Base-by-base conservation (phyloP, 768 basidiomycete species). In the Mycena capillaripes region DNA sequence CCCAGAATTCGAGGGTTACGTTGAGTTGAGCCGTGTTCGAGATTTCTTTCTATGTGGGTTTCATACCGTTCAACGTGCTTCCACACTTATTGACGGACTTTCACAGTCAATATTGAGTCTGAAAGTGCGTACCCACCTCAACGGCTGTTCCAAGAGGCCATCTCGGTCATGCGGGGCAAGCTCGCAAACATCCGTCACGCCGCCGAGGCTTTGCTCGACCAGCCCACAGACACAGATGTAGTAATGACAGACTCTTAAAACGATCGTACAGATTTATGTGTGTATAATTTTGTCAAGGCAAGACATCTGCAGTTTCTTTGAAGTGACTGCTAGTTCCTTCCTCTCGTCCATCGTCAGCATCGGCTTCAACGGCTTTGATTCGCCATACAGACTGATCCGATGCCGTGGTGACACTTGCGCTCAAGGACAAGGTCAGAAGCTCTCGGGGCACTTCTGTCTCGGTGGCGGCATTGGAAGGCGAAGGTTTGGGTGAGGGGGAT, bases 11-110 rank as follows among this genome's bases (percentile, higher is more conserved):
- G 88, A 90, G 42, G 95, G 90, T 48, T 90, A 86, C 58, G 96
- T 97, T 4, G 89, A 95, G 80, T 86, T 99, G 61, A 91, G 91
- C 65, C 89, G 98, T 10, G 91, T 98, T 55, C 87, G 96, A 61
- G 97, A 98, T 85, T 94, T 92, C 83, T 98, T 98, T 82, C 88
- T 98, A 65, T 98, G 97, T 97, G 77, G 23, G 25, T 77, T 95
- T 64, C 14, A 52, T 19, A 48, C 56, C 68, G 36, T 12, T 50
- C 36, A 34, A 52, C 60, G 12, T 4, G 30, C 52, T 66, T 30
- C 53, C 56, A 10, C 44, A 32, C 19, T 12, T 70, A 42, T 61
- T 75, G 40, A 58, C 66, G 32, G 21, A 40, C 34, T 44, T n/a
- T 56, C 5, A 19, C 78, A 95, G 97, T 95, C 85, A 94, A 90